Evolutionary conservation across 495 filamentous ascomycete genomes (phyloP).

Genomic region (Monascus purpureus): DNA sequence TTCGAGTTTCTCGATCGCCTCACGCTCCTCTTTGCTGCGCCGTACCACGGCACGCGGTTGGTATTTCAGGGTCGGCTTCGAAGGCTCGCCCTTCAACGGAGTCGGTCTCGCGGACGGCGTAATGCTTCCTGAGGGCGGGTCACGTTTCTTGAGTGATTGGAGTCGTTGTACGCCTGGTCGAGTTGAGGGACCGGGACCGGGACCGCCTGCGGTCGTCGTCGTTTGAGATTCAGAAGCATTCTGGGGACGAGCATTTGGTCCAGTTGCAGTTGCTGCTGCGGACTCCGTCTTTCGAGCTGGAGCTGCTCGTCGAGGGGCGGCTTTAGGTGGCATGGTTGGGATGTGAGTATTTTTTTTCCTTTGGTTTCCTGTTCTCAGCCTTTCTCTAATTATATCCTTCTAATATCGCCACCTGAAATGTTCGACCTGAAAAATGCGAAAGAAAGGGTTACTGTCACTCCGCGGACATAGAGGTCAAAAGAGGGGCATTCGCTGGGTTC

Average conservation of each 20-base stretch:
- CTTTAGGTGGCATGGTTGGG: conserved; percentile 32
- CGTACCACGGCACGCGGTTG: conserved; percentile 31
- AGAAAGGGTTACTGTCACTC: no score
- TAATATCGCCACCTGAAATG: no score
- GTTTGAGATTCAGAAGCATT: not conserved
- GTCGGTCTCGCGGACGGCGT: conserved; percentile 11
- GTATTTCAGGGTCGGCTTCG: conserved; percentile 33
- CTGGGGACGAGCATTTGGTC: conserved; percentile 1
- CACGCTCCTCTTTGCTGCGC: conserved; percentile 39
- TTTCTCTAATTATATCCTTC: no score
- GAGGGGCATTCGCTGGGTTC: no score
- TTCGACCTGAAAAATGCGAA: no score
- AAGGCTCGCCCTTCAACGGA: conserved; percentile 13
- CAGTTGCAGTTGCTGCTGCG: not conserved
- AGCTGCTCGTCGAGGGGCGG: conserved; percentile 18
- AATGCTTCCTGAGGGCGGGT: conserved; percentile 26
- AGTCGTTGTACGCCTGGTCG: conserved; percentile 29
- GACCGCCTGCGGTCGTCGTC: not conserved
- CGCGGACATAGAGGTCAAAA: no score
- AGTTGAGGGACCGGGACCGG: conserved; percentile 6
- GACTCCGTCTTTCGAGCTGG: conserved; percentile 4
- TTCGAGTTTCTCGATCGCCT: conserved; percentile 33
- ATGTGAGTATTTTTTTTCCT: not conserved
- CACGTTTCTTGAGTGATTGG: conserved; percentile 28
- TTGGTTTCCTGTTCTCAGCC: no score